Conservation (phyloP, 2,329 filamentous ascomycete genomes). For the Xylaria sp. region DNA sequence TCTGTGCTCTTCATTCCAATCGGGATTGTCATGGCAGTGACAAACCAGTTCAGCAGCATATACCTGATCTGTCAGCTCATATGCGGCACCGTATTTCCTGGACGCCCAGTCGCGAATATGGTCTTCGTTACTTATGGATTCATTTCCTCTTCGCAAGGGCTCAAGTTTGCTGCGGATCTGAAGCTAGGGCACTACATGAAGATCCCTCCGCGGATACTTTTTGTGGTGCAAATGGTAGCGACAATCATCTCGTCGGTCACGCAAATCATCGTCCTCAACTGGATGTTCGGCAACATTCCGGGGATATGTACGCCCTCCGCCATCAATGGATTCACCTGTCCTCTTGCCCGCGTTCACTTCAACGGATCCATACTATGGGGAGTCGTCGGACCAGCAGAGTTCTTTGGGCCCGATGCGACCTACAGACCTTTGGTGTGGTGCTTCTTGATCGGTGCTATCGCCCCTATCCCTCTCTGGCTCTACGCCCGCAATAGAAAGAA, state of each 20-base stretch:
- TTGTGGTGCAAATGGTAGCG: constrained; percentile 70
- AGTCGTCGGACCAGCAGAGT: constrained; percentile 74
- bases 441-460: constrained; percentile 69
- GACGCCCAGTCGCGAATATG: constrained; percentile 85
- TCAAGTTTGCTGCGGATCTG: constrained; percentile 82
- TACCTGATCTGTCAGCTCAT: constrained; percentile 83
- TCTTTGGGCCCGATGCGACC: constrained; percentile 70
- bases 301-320: constrained; percentile 73
- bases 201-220: constrained; percentile 72
- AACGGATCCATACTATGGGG: constrained; percentile 89
- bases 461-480: constrained; percentile 70
- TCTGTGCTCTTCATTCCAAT: constrained; percentile 82
- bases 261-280: constrained; percentile 80
- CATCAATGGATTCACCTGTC: constrained; percentile 84
- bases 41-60: constrained; percentile 81
- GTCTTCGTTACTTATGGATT: constrained; percentile 90
- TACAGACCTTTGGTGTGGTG: constrained; percentile 77
- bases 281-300: constrained; percentile 77
- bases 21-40: constrained; percentile 89
- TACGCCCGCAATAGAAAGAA: constrained; percentile 55
- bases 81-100: constrained; percentile 75
- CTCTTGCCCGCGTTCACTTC: constrained; percentile 82
- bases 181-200: constrained; percentile 89
- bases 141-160: constrained; percentile 80
- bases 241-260: constrained; percentile 72